phyloP scores from a whole-genome alignment of 805 yeast species.

The Candida corydali region DNA sequence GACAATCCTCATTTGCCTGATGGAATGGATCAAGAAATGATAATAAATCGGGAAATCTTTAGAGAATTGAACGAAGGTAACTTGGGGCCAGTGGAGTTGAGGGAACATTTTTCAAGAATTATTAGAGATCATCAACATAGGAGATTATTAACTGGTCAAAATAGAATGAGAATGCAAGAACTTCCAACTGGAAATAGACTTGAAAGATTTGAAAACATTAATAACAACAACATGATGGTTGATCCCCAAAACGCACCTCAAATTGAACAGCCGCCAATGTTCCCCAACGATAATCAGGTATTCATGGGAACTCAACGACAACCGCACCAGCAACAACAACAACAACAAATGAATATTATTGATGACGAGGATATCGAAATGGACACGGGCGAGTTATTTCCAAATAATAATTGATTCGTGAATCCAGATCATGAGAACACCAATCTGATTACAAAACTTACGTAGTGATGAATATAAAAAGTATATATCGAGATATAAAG shows the following conservation, averaged over 20 bases:
- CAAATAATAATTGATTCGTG: too few relatives aligned
- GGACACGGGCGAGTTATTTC: conserved; percentile 25
- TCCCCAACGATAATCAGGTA: conserved; percentile 23
- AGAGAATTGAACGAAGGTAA: conserved; percentile 26
- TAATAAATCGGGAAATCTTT: conserved; percentile 27
- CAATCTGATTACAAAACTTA: too few relatives aligned
- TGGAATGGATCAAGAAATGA: conserved; percentile 17
- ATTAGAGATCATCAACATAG: conserved; percentile 25
- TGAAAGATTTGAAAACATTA: too few relatives aligned
- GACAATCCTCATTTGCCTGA: conserved; percentile 6
- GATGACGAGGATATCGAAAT: conserved; percentile 30
- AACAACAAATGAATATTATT: conserved; percentile 17
- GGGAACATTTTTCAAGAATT: conserved; percentile 28
- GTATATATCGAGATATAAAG: too few relatives aligned
- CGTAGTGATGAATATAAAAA: not conserved
- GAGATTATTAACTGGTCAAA: conserved; percentile 12
- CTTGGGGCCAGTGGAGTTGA: conserved; percentile 28
- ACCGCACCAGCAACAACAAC: conserved; percentile 5
- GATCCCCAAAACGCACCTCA: conserved; percentile 37
- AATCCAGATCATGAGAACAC: too few relatives aligned
- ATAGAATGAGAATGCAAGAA: conserved; percentile 3
- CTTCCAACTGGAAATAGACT: conserved; percentile 1
- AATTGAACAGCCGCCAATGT: conserved; percentile 38
- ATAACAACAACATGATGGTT: conserved; percentile 2
- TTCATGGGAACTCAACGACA: not conserved